Evolutionary conservation across 495 filamentous ascomycete species (phyloP).

Genomic region (Tuber calosporum): DNA sequence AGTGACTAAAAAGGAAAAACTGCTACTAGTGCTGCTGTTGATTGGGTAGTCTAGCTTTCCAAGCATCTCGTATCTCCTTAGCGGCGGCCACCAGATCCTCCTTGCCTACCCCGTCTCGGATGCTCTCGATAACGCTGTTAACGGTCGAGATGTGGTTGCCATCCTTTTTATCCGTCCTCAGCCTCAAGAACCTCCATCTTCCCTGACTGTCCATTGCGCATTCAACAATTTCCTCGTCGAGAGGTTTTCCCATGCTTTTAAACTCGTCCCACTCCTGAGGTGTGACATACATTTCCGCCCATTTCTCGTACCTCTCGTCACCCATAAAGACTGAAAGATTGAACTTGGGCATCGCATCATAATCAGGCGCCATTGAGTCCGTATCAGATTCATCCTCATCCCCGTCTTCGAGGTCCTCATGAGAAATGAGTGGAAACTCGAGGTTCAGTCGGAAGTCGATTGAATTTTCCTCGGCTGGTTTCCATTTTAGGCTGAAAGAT

Average conservation of each 20-base stretch:
- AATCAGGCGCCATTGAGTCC: constrained; percentile 45
- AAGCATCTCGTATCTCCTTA: constrained; percentile 29
- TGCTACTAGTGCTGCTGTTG: neutral
- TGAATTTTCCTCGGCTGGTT: constrained; percentile 83
- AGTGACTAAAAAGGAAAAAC: neutral
- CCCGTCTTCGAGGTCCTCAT: constrained; percentile 50
- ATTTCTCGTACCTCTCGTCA: constrained; percentile 54
- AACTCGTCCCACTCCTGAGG: constrained; percentile 73
- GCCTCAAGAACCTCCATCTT: constrained; percentile 76
- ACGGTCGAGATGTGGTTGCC: constrained; percentile 82
- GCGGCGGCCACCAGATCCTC: constrained; percentile 50
- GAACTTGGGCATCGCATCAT: constrained; percentile 53
- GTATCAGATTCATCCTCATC: constrained; percentile 16
- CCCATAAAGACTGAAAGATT: constrained; percentile 54
- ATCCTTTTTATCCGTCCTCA: constrained; percentile 83
- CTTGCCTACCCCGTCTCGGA: constrained; percentile 63
- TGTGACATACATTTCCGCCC: constrained; percentile 61
- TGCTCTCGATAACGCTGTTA: constrained; percentile 72
- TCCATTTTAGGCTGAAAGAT: constrained; percentile 92
- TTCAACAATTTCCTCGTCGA: constrained; percentile 82
- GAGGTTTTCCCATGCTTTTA: constrained; percentile 59
- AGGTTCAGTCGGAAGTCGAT: constrained; percentile 80
- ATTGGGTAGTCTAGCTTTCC: constrained; percentile 25
- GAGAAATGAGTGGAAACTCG: constrained; percentile 62
- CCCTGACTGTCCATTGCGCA: constrained; percentile 66